Base-by-base conservation (phyloP, 768 basidiomycete species). In the Serendipita indica region DNA sequence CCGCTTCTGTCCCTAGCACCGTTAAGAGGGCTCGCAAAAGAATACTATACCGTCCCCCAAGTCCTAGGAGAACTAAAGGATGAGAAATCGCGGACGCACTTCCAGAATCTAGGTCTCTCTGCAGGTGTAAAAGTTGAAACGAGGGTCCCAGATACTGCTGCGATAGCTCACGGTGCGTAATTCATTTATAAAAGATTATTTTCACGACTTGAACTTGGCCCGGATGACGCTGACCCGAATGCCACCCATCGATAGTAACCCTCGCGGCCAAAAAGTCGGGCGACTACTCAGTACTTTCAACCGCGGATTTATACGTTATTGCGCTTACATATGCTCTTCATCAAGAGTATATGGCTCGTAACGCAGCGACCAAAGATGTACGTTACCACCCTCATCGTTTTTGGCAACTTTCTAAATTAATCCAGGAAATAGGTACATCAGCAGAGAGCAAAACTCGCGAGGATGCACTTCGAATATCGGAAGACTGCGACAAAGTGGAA, bases 211-310 rank as follows among this genome's bases (percentile, higher is more conserved):
- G 7, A 54, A 22, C 10, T 16, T 22, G 20, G 49, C n/a, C 49
- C 37, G 30, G 2, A 32, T 13, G 3, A 12, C 20, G 3, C 1
- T 3, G 3, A 3, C 28, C n/a, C 35, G 10, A 10, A n/a, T 37
- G 35, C 35, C 35, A 37, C 35, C 58, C 5, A 27, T 22, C 61
- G 39, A n/a, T 67, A 97, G 96, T 94, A 3, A 88, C 86, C 58
- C 84, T 85, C 62, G 84, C 82, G 70, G 89, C 96, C 2, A 94
- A 91, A 75, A 89, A 89, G 75, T 94, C 94, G 0, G 96, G 96
- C 68, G 96, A 99, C 71, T 93, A 91, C 67, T 74, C 88, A 39
- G 93, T 91, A 46, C 76, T 99, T 35, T 96, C 91, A 13, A 80
- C 84, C 69, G 78, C 92, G 13, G 96, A 99, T 81, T 69, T 99